Conservation (phyloP, 495 filamentous ascomycete species). For the Aspergillus ostianus region DNA sequence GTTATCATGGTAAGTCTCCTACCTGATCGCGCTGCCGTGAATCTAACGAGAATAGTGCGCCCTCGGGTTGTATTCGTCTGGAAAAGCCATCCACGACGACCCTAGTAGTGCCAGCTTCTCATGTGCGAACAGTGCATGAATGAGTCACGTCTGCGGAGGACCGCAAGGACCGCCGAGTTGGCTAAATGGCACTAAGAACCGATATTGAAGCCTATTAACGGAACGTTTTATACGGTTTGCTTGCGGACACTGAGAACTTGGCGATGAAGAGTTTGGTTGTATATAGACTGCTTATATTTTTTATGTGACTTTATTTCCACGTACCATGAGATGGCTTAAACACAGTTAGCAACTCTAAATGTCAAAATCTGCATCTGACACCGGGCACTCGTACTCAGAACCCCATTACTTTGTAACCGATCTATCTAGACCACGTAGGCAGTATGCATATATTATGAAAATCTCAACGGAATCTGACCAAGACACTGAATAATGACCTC, state of each 20-base stretch:
- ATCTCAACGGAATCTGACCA: not conserved
- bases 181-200: not conserved
- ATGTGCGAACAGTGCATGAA: slow-evolving; percentile 28
- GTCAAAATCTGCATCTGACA: no score
- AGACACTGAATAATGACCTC: not conserved
- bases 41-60: slow-evolving; percentile 27
- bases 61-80: slow-evolving; percentile 40
- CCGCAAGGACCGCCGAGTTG: not conserved
- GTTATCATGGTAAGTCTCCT: slow-evolving; percentile 22
- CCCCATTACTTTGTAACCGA: not conserved
- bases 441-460: not conserved
- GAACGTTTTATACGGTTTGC: no score
- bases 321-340: no score
- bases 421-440: no score
- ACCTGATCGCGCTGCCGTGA: no score
- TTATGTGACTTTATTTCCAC: no score
- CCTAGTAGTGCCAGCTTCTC: slow-evolving; percentile 30
- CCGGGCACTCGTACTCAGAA: no score
- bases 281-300: no score
- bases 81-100: slow-evolving; percentile 41
- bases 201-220: not conserved
- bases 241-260: no score
- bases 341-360: no score
- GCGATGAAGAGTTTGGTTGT: no score
- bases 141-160: not conserved